phyloP scores from a whole-genome alignment of 192 early-diverging fungal genomes.

The Anaeromyces robustus region DNA sequence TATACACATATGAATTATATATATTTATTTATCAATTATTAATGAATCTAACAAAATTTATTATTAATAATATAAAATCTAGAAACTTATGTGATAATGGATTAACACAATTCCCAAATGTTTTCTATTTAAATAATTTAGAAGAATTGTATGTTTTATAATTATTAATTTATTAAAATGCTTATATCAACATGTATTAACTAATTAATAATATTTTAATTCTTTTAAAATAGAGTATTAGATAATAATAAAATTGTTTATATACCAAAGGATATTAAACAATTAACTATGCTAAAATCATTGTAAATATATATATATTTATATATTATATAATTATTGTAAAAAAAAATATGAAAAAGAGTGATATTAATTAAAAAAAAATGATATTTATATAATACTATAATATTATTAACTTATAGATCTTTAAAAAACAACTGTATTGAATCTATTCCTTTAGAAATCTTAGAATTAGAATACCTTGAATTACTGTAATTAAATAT shows the following conservation, averaged over 20 bases:
- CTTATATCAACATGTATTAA: too few species aligned
- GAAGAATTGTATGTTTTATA: not conserved
- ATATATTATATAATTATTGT: too few species aligned
- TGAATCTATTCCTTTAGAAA: not conserved
- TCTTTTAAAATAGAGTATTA: not conserved
- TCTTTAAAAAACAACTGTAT: not conserved
- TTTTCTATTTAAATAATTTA: not conserved
- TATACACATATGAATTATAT: too few species aligned
- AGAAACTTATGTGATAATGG: not conserved
- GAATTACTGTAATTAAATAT: not conserved
- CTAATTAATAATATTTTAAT: too few species aligned
- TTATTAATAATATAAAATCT: too few species aligned
- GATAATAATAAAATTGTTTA: not conserved
- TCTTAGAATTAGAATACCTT: not conserved
- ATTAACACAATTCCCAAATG: not conserved
- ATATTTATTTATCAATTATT: too few species aligned
- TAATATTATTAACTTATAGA: not conserved
- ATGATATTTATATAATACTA: too few species aligned
- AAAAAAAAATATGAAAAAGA: too few species aligned
- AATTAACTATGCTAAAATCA: not conserved
- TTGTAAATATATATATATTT: not conserved
- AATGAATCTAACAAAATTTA: too few species aligned
- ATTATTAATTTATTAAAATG: not conserved
- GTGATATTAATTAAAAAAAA: too few species aligned
- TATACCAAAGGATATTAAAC: not conserved